Base-by-base conservation (phyloP, 768 basidiomycete species). In the Leccinum broughii region DNA sequence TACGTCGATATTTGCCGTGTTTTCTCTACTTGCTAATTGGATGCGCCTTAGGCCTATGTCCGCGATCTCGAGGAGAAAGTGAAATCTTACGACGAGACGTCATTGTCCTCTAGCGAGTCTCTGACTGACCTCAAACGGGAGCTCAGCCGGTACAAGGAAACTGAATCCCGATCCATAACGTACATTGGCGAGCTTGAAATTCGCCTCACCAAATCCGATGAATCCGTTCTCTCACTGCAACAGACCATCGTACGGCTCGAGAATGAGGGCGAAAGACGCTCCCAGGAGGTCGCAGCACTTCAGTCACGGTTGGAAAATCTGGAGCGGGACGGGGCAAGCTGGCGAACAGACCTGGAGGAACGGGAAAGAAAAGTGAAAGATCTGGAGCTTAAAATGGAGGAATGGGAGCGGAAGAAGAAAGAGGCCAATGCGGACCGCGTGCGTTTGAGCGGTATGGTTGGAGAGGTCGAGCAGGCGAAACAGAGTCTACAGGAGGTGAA, bases 61-160 rank as follows among this genome's bases (percentile, higher is more conserved):
- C 90, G 86, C 30, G 95, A 98, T 71, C 80, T 98, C 34, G 96
- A 99, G 74, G 87, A 91, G 70, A 94, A 92, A 76, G 86, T 99
- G 70, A 93, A 90, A 77, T 76, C 81, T 5, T 91, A 88, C 69
- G 87, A 93, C 65, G 95, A 98, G 67, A 85, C 85, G 2, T 88
- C 87, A 15, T 72, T 90, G 39, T 81, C 83, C 10, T 91, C 92
- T 20, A 88, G 83, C 64, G 89, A 90, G 72, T 90, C 90, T 4
- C 80, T 97, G 70, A 81, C 81, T 26, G 93, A 96, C 61, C 82
- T 98, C 55, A 87, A 86, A 71, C 88, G 90, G 60, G 95, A 98
- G 76, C 81, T 98, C 28, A 66, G 82, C 51, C 84, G 85, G 51
- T 88, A 86, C 74, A 91, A 85, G 68, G 93, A 96, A 48, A 72